Evolutionary conservation across 768 basidiomycete genomes (phyloP), one percentile per base, ranked within the genome.

Genomic region (Piloderma croceum): DNA sequence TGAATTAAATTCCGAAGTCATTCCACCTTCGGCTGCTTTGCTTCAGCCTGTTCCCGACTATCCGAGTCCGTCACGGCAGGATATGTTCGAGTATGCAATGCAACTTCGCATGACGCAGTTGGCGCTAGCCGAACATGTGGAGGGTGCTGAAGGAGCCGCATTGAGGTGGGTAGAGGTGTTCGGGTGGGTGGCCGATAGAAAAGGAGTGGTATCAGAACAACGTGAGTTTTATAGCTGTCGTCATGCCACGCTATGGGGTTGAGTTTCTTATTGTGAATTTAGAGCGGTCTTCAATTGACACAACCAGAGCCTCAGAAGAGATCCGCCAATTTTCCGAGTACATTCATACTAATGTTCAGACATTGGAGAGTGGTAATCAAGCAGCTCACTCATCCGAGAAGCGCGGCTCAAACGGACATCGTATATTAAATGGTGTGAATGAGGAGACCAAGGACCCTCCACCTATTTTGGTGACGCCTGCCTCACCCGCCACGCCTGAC

Each of bases 81-180:
- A 87, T 27, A 52, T 70, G 9, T 85, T 96, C 47, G 87, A 87
- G 53, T 71, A 83, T 39, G 81, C 85, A 15, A 64, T 96, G 33
- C 86, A 96, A 59, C 60, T 97, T 23, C 71, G 91, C 22, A 87
- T 94, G 75, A 87, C 91, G 1, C 82, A 88, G 54, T 79, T 84
- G 35, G 78, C 82, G 5, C 64, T 97, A 36, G 73, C 74, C 13
- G 96, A 98, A 62, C 75, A 82, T 24, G 73, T 86, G 13, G 83
- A 91, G 25, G 94, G 96, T 0, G 73, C 90, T 0, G 90, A 93
- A 51, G 77, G 79, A 29, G 92, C 91, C 0, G 81, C 85, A 46
- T 63, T 67, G 13, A 81, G 78, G 42, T 92, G 90, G 77, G 67
- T 90, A 12, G 89, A 90, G 20, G 73, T 90, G 6, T 94, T 93